These are phyloP conservation scores for Monascus purpureus DNA, from an alignment of 495 filamentous ascomycete genomes.

Conservation along the genomic window DNA sequence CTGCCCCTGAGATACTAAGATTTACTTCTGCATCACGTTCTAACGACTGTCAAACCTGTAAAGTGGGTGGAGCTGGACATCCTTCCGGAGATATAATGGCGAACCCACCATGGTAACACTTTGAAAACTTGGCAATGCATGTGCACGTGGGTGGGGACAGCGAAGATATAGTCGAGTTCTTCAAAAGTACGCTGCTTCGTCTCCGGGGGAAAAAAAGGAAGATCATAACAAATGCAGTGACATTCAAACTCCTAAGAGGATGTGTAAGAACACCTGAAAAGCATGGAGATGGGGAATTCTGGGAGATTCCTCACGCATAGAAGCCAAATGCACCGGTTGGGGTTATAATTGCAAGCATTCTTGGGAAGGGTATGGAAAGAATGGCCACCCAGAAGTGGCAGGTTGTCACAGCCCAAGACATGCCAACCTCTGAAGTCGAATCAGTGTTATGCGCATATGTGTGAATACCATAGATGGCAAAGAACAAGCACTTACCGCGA, in stretches of 20 bases:
- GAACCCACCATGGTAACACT: slow-evolving; percentile 56
- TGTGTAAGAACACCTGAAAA: no score
- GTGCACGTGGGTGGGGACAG: slow-evolving; percentile 50
- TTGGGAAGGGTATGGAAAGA: slow-evolving; percentile 55
- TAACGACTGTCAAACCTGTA: slow-evolving; percentile 56
- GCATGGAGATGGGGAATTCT: no score
- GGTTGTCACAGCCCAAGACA: slow-evolving; percentile 62
- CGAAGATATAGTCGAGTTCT: slow-evolving; percentile 77
- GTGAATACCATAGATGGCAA: no score
- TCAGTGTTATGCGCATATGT: no score
- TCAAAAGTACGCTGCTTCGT: slow-evolving; percentile 71
- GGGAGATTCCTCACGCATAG: no score
- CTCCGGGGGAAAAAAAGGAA: slow-evolving; percentile 65
- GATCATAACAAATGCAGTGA: slow-evolving; percentile 54
- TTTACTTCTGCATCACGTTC: no score
- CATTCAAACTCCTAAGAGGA: slow-evolving; percentile 55
- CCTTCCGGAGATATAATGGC: slow-evolving; percentile 43
- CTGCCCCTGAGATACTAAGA: no score
- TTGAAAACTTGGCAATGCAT: slow-evolving; percentile 48
- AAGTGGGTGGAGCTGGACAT: slow-evolving; percentile 42
- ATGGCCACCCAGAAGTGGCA: slow-evolving; percentile 63
- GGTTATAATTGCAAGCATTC: slow-evolving; percentile 44
- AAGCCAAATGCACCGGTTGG: slow-evolving; percentile 38
- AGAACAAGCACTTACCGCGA: no score
- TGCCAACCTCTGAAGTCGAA: no score